These are phyloP conservation scores for Paramyrothecium sp. DNA, from an alignment of 2,329 filamentous ascomycete species.

Conservation along the genomic window DNA sequence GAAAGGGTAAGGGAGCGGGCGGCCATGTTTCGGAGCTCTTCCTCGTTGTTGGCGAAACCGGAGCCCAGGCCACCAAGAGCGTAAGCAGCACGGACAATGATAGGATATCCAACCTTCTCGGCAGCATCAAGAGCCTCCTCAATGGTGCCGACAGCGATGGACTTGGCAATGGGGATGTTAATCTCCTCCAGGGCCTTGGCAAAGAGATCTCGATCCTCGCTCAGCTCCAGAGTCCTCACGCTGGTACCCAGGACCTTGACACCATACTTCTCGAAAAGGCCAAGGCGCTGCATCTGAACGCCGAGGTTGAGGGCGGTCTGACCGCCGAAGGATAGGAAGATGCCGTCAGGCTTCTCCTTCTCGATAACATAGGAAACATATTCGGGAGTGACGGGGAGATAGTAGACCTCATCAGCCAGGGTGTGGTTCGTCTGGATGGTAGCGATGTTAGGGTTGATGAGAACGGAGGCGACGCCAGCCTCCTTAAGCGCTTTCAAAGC, in stretches of 20 bases:
- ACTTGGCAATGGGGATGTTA: conserved; percentile 94
- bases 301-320: conserved; percentile 96
- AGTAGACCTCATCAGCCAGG: conserved; percentile 96
- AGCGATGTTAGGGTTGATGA: conserved; percentile 97
- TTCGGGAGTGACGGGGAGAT: conserved; percentile 94
- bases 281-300: conserved; percentile 95
- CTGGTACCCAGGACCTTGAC: conserved; percentile 96
- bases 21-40: conserved; percentile 91
- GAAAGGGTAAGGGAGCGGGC: conserved; percentile 90
- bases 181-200: conserved; percentile 96
- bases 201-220: conserved; percentile 94
- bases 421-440: conserved; percentile 97
- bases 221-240: conserved; percentile 89
- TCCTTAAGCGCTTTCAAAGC: conserved; percentile 96
- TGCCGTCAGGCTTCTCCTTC: conserved; percentile 91
- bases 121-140: conserved; percentile 91
- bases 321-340: conserved; percentile 95
- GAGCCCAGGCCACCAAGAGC: conserved; percentile 94
- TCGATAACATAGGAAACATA: conserved; percentile 98
- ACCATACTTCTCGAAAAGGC: conserved; percentile 90
- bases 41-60: conserved; percentile 90
- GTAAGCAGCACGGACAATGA: conserved; percentile 96
- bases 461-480: conserved; percentile 83
- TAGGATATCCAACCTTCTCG: conserved; percentile 85
- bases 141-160: conserved; percentile 85